Base-by-base conservation (phyloP, 1,284 basidiomycete genomes). In the Fereydounia khargensis region DNA sequence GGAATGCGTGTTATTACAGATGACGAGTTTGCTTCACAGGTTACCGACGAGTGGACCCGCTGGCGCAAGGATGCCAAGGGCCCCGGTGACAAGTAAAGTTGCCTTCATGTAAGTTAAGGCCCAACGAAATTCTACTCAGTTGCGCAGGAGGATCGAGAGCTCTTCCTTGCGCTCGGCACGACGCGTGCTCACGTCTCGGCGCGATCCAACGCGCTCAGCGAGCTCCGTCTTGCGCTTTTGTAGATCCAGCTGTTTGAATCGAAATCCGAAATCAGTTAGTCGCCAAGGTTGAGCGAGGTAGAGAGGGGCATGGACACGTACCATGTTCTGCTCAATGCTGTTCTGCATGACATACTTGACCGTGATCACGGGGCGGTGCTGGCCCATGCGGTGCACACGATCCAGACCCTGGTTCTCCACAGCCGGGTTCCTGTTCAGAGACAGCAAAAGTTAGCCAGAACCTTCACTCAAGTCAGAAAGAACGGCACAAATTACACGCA, bases 351-450 rank as follows among this genome's bases (percentile, higher is more conserved):
- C 59, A 42, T 66, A 71, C 40, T 72, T 72, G 17, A 71, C 73
- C 33, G 65, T 71, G 25, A 75, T 56, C 6, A 74, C 70, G 4
- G 71, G 70, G 7, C 56, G 47, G 10, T 27, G 32, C 39, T 75
- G 73, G 17, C 73, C 73, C 49, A 74, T 58, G 1, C 73, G 65
- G 32, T 74, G 57, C 14, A 75, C 54, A 11, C 73, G 63, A 35
- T 75, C 73, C 16, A 74, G 43, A 14, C 66, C 73, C 39, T 75
- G 73, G 27, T 70, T 68, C 53, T 96, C 91, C 6, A 95, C 91
- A 10, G 91, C 91, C 16, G 92, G 92, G 70, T 96, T 96, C 89
- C 88, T 90, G 68, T 19, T n/a, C n/a, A n/a, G n/a, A n/a, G n/a
- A n/a, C 57, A 20, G 8, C n/a, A n/a, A n/a, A n/a, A n/a, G n/a